phyloP scores from a whole-genome alignment of 805 yeast species.

The Lachancea mirantina region DNA sequence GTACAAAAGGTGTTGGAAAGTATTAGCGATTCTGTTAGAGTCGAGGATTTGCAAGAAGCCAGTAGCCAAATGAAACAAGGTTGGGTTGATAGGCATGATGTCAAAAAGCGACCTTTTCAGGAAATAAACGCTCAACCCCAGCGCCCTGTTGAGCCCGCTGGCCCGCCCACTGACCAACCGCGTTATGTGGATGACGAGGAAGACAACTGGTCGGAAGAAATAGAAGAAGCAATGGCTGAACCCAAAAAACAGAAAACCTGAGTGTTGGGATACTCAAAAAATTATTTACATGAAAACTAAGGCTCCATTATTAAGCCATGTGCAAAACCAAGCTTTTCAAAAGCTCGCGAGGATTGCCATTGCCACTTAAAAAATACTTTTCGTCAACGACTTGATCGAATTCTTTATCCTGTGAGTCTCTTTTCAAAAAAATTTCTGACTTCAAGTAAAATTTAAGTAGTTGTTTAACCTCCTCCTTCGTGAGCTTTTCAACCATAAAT shows the following conservation, averaged over 20 bases:
- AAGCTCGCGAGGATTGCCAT: conserved; percentile 56
- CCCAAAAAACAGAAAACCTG: conserved; percentile 5
- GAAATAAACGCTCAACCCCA: conserved; percentile 5
- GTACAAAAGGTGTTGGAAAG: conserved; percentile 78
- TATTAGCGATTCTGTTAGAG: conserved; percentile 77
- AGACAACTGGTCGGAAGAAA: conserved; percentile 28
- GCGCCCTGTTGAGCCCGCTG: conserved; percentile 3
- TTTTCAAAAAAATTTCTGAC: conserved; percentile 36
- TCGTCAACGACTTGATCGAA: conserved; percentile 37
- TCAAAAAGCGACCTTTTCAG: conserved; percentile 12
- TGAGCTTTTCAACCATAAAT: conserved; percentile 38
- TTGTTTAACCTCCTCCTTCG: conserved; percentile 38
- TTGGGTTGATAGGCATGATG: conserved; percentile 54
- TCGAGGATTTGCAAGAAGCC: conserved; percentile 61
- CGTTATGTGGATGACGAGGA: conserved; percentile 30
- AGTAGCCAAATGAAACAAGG: conserved; percentile 48
- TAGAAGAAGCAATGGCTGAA: conserved; percentile 3
- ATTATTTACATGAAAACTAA: conserved; percentile 1
- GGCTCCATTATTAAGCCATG: conserved; percentile 6
- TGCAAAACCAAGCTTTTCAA: conserved; percentile 31
- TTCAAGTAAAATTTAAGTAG: conserved; percentile 36
- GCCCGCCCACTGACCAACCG: conserved; percentile 15
- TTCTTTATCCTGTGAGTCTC: conserved; percentile 28
- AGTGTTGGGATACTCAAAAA: neutral
- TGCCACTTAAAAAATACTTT: conserved; percentile 51